Evolutionary conservation across 768 basidiomycete genomes (phyloP).

Genomic region (Amanita exitialis): DNA sequence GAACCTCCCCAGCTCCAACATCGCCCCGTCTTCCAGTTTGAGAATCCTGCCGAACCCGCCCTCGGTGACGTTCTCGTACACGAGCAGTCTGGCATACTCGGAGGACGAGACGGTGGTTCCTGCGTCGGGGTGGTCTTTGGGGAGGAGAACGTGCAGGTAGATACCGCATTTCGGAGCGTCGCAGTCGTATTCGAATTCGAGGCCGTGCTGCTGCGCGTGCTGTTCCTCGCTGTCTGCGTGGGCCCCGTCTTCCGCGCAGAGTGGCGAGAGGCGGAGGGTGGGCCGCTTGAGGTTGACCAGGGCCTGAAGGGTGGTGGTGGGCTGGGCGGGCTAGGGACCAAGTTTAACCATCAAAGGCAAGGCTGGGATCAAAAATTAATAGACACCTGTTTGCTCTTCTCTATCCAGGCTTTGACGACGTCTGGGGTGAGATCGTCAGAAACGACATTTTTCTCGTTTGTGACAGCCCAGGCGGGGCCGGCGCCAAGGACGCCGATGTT

Average conservation of each 20-base stretch:
- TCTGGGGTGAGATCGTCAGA: slow-evolving; percentile 75
- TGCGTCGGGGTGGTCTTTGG: slow-evolving; percentile 52
- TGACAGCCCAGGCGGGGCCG: slow-evolving; percentile 63
- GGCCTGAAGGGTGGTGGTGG: slow-evolving; percentile 90
- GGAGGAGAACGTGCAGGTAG: slow-evolving; percentile 65
- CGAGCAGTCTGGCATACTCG: slow-evolving; percentile 34
- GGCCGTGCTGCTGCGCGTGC: slow-evolving; percentile 56
- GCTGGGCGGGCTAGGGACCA: slow-evolving; percentile 49
- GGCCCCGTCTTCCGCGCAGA: slow-evolving; percentile 36
- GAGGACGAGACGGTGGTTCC: slow-evolving; percentile 23
- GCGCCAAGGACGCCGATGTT: slow-evolving; percentile 70
- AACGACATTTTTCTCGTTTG: slow-evolving; percentile 49
- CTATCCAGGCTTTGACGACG: slow-evolving; percentile 74
- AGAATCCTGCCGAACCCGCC: slow-evolving; percentile 79
- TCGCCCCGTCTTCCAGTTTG: slow-evolving; percentile 66
- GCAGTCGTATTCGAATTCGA: slow-evolving; percentile 91
- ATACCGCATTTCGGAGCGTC: slow-evolving; percentile 81
- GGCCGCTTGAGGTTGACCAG: slow-evolving; percentile 92
- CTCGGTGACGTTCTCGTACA: slow-evolving; percentile 58
- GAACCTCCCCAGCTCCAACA: slow-evolving; percentile 73
- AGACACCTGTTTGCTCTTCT: slow-evolving; percentile 75
- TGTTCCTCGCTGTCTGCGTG: slow-evolving; percentile 21
- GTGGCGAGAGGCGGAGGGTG: slow-evolving; percentile 67
- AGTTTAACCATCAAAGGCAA: neutral
- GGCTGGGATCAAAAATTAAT: neutral